Conservation (phyloP, 345 rosid species). For the Camelina laxa region DNA sequence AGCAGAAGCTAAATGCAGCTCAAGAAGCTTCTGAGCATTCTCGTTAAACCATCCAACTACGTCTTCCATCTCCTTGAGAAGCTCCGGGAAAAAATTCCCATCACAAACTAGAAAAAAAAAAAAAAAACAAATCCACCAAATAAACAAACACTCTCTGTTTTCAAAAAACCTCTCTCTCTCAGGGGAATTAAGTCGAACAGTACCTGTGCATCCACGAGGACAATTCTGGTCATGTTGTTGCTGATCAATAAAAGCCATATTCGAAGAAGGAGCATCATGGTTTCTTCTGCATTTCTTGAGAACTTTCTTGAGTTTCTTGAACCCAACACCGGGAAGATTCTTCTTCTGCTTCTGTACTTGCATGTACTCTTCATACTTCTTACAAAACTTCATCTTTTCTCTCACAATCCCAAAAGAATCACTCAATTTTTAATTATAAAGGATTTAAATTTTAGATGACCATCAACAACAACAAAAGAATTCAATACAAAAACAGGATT, state of each 20-base stretch:
- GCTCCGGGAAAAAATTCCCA: constrained; percentile 92
- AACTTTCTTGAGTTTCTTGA: constrained; percentile 86
- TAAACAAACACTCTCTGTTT: too few relatives aligned
- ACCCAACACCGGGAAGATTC: constrained; percentile 74
- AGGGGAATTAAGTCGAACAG: constrained; percentile 19
- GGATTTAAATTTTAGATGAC: constrained; percentile 40
- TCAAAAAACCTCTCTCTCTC: too few relatives aligned
- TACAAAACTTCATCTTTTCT: constrained; percentile 80
- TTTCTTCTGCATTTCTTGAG: constrained; percentile 68
- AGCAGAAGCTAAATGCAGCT: constrained; percentile 83
- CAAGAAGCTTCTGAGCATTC: constrained; percentile 84
- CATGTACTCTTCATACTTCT: constrained; percentile 84
- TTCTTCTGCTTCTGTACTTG: constrained; percentile 63
- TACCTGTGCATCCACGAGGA: constrained; percentile 70
- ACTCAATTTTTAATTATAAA: neutral
- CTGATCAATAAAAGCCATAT: constrained; percentile 18
- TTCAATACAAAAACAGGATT: neutral
- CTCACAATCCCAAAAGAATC: neutral
- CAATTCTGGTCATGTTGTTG: constrained; percentile 45
- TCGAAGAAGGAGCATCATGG: constrained; percentile 42
- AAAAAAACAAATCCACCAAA: constrained; percentile 2
- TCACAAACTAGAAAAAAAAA: constrained; percentile 67
- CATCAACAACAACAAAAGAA: constrained; percentile 44
- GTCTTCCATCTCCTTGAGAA: constrained; percentile 77
- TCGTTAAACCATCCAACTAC: constrained; percentile 84